Conservation (phyloP, 306 rosid genomes). For the Castanopsis chinensis region DNA sequence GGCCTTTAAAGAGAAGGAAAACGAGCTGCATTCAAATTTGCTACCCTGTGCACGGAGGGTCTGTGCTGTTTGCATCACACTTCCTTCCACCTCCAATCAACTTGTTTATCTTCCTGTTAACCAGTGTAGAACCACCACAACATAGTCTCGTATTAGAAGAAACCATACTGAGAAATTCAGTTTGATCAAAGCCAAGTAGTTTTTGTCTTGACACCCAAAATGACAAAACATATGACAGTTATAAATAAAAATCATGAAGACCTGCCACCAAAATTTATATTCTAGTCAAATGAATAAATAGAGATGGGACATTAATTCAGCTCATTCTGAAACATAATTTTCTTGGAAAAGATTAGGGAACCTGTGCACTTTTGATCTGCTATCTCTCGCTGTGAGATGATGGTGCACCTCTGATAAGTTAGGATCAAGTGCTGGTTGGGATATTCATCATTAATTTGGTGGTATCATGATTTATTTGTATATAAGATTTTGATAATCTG, state of each 20-base stretch:
- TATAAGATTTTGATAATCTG: background rate
- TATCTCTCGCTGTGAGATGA: conserved; percentile 22
- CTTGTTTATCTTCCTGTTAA: conserved; percentile 21
- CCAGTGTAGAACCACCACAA: background rate
- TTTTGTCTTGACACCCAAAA: background rate
- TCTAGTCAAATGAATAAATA: background rate
- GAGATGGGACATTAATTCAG: no score
- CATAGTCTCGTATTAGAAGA: background rate
- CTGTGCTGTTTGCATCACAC: conserved; percentile 20
- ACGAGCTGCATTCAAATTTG: background rate
- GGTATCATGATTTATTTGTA: background rate
- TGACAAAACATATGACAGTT: background rate
- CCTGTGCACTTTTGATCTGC: conserved; percentile 16
- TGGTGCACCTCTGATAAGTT: conserved; percentile 19
- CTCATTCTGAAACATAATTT: background rate
- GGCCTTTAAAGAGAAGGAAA: background rate
- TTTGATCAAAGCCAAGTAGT: background rate
- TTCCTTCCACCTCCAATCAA: background rate
- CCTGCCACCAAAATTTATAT: background rate
- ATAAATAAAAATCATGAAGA: background rate
- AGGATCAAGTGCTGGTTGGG: conserved; percentile 32
- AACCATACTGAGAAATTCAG: background rate
- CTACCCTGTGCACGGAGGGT: conserved; percentile 32
- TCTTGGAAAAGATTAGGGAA: background rate
- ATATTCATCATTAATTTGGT: background rate